These are phyloP conservation scores for Pseudogymnoascus destructans DNA, from an alignment of 2,329 filamentous ascomycete genomes.

Conservation along the genomic window DNA sequence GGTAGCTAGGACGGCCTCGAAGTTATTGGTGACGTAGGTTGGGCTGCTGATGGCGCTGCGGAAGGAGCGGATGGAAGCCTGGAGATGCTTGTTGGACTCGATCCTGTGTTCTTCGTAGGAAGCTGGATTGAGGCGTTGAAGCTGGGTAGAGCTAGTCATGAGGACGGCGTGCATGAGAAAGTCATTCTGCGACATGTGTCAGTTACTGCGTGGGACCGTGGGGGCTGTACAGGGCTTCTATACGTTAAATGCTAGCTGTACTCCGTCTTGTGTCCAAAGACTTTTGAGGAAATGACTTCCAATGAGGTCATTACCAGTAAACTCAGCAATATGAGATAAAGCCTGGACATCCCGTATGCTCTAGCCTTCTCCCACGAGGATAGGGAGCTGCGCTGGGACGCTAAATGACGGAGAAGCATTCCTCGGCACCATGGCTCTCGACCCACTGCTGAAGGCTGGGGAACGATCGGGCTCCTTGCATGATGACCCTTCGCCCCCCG, in stretches of 20 bases:
- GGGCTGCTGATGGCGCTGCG: conserved; percentile 11
- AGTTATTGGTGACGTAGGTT: conserved; percentile 10
- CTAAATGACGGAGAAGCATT: neutral
- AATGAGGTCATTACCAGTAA: neutral
- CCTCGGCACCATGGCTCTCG: neutral
- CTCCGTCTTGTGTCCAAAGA: conserved; percentile 14
- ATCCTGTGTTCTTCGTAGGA: conserved; percentile 11
- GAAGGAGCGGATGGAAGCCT: conserved; percentile 14
- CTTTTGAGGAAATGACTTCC: neutral
- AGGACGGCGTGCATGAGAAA: conserved; percentile 17
- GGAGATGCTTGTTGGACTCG: conserved; percentile 12
- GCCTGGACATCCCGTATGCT: neutral
- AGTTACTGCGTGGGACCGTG: neutral
- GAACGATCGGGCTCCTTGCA: neutral
- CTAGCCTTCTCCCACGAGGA: neutral
- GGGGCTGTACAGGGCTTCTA: neutral
- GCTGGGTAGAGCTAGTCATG: conserved; percentile 11
- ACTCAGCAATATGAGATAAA: neutral
- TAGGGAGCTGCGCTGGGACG: neutral
- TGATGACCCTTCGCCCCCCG: neutral
- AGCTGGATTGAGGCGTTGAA: neutral
- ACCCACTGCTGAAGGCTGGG: neutral
- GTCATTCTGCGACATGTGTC: conserved; percentile 11
- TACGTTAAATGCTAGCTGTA: conserved; percentile 16
- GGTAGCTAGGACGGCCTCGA: conserved; percentile 15